Evolutionary conservation across 345 rosid species (phyloP).

Genomic region (Salix koriyanagi): DNA sequence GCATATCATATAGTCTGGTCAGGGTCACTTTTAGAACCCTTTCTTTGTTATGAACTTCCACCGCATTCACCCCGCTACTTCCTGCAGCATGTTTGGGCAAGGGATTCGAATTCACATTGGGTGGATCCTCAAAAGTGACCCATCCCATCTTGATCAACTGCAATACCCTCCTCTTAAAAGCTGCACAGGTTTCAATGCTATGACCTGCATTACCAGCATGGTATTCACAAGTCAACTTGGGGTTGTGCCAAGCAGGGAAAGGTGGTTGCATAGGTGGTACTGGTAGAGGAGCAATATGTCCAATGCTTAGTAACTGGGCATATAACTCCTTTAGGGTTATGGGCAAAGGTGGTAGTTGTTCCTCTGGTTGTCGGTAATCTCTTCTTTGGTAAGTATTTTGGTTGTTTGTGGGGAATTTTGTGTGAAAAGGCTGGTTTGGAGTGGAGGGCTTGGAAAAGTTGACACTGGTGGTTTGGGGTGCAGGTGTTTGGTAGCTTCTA

Average conservation of each 20-base stretch:
- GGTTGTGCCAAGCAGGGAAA: not conserved
- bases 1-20: not conserved
- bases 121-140: accelerated
- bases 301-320: accelerated
- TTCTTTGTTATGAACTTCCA: accelerated
- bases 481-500: not conserved
- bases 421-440: not conserved
- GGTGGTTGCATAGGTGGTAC: accelerated
- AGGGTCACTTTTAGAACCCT: accelerated
- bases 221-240: not conserved
- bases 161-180: no score
- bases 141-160: no score
- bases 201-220: not conserved
- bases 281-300: not conserved
- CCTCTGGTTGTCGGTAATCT: accelerated
- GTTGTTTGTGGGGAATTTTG: accelerated
- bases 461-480: not conserved
- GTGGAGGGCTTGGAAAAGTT: not conserved
- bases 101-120: not conserved
- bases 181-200: not conserved
- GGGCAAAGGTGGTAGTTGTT: not conserved
- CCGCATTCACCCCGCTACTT: accelerated
- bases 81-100: not conserved
- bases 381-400: not conserved
- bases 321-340: not conserved